Evolutionary conservation across 108 stramenopile species (phyloP), one percentile per base, ranked within the genome.

Genomic region (Chaetoceros muelleri): DNA sequence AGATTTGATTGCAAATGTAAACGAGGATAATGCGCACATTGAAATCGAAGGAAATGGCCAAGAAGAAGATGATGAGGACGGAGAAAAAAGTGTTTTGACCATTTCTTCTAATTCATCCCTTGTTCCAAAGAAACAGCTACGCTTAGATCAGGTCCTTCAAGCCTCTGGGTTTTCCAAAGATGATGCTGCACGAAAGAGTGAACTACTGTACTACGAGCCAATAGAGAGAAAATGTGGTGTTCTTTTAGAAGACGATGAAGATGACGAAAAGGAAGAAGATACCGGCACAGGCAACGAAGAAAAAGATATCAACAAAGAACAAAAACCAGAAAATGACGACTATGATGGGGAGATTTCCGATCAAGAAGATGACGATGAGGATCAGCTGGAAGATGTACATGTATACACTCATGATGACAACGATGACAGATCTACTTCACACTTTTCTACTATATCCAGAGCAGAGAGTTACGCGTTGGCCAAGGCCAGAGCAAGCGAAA

Each of bases 131-230:
- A 63, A 66, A 45, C 67, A 65, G 34, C 58, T 74, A 47, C 83
- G 89, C 51, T 61, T 95, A 57, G 94, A 95, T 62, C 64, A 72
- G 46, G 83, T 85, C 46, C 63, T 91, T 21, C 61, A 75, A 40
- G 89, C 91, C 10, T 82, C 76, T 58, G 94, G 91, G 26, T 89
- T 79, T 48, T 85, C 79, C 3, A 67, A 68, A 45, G 75, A 85
- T 30, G 79, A 85, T 60, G 65, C 81, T 8, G 65, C 71, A 44
- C 73, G 81, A 48, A 80, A 80, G 46, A 58, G 76, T 52, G 87
- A 93, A 57, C 74, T 92, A 21, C 73, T 81, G 22, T 90, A 88
- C 62, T 87, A 71, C 52, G 62, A 20, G 29, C 60, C 2, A 21
- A 50, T 22, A 40, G 23, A 70, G 69, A 30, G 59, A 65, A 10